These are phyloP conservation scores for Trichoderma erinaceum DNA, from an alignment of 495 filamentous ascomycete species.

Conservation along the genomic window DNA sequence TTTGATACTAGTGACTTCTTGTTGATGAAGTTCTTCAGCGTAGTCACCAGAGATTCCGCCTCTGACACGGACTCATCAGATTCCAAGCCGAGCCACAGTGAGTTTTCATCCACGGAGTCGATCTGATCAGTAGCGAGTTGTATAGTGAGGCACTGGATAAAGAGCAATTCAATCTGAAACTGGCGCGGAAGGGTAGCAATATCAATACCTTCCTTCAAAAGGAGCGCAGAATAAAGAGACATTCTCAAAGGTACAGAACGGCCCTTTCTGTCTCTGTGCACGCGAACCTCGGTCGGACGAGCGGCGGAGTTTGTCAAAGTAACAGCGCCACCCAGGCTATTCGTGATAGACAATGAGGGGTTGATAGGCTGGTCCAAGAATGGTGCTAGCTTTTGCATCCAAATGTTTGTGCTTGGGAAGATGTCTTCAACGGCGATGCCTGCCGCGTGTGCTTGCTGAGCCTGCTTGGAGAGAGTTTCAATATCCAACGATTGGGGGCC, in stretches of 20 bases:
- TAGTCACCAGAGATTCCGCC: conserved; percentile 53
- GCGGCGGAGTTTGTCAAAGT: conserved; percentile 48
- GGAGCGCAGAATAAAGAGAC: conserved; percentile 54
- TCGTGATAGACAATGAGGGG: conserved; percentile 63
- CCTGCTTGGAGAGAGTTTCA: conserved; percentile 42
- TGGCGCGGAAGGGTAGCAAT: conserved; percentile 26
- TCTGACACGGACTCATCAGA: conserved; percentile 50
- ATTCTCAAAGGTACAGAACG: conserved; percentile 69
- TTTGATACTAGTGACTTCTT: conserved; percentile 34
- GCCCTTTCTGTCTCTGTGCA: conserved; percentile 55
- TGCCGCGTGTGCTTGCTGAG: conserved; percentile 23
- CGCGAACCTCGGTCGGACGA: conserved; percentile 23
- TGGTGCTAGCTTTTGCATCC: conserved; percentile 43
- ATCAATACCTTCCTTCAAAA: conserved; percentile 39
- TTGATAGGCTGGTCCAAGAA: conserved; percentile 55
- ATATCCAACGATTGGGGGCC: conserved; percentile 36
- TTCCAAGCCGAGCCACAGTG: conserved; percentile 31
- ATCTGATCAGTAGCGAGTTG: conserved; percentile 42
- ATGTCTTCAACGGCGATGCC: conserved; percentile 27
- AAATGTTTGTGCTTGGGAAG: conserved; percentile 38
- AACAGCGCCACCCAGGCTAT: conserved; percentile 61
- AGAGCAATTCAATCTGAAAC: conserved; percentile 34
- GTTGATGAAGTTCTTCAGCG: conserved; percentile 50
- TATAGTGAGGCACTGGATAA: conserved; percentile 34
- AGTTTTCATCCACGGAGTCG: conserved; percentile 26